Base-by-base conservation (phyloP, 192 early-diverging fungal species). In the Mycoemilia scoparia region DNA sequence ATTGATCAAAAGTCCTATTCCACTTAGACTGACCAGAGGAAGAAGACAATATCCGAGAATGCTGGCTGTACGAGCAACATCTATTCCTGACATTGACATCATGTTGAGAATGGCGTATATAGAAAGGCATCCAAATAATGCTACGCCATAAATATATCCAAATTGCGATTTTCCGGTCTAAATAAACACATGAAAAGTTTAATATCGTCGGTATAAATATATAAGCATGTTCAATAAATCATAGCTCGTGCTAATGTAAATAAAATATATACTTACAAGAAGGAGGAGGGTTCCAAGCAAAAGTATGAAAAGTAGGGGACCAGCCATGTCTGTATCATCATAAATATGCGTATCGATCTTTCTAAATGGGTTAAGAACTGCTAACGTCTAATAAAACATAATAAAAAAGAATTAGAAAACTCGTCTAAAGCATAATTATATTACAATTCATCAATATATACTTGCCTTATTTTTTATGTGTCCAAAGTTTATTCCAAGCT, bases 61-160 rank as follows among this genome's bases (percentile, higher is more conserved):
- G 57, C 83, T 86, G 15, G 89, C 88, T 1, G 84, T 89, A 33
- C 78, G 68, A 40, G 77, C 77, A 19, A 73, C 69, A 35, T 84
- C 87, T n/a, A 96, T 70, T 13, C 88, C 87, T 9, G 57, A 57
- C 27, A 84, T 76, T 28, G 74, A 77, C 95, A 98, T 98, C 24
- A 96, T 60, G 46, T 98, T 96, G 12, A 98, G 50, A 24, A 98
- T 80, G 24, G 74, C 38, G 54, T 84, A 89, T 16, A 98, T 71
- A 4, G 77, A 77, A 5, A 78, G 36, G 24, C 81, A 82, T 16
- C 95, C 95, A 29, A 93, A 58, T 13, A 89, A 61, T 2, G 74
- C 89, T 1, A 96, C 76, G 17, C 88, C 95, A 43, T 98, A 98
- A 25, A 98, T 89, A 43, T 96, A 98, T 17, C 85, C 87, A 67